phyloP scores from a whole-genome alignment of 2,329 filamentous ascomycete genomes.

The Clonostachys solani region DNA sequence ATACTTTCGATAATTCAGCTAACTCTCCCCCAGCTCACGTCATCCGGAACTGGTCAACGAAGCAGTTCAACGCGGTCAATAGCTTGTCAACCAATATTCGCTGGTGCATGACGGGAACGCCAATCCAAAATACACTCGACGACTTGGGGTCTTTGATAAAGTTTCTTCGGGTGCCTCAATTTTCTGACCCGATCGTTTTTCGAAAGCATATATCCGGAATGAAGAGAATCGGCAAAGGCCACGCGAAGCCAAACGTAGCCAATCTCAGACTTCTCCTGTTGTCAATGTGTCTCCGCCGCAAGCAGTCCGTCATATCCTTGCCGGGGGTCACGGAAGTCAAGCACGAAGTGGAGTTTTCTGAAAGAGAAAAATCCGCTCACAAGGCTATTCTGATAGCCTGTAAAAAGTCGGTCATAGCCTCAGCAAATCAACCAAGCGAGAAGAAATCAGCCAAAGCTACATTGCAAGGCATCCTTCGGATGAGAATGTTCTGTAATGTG shows the following conservation, averaged over 20 bases:
- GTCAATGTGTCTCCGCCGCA: not conserved
- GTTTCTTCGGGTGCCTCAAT: constrained; percentile 6
- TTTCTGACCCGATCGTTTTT: not conserved
- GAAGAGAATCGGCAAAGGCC: constrained; percentile 1
- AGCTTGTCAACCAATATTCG: constrained; percentile 34
- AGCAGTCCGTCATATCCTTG: not conserved
- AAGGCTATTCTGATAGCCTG: not conserved
- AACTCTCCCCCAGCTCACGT: constrained; percentile 31
- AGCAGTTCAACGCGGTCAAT: constrained; percentile 32
- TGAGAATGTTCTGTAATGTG: constrained; percentile 5
- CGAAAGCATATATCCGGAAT: constrained; percentile 1
- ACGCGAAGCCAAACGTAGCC: not conserved
- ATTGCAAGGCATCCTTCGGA: not conserved
- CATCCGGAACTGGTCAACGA: constrained; percentile 35
- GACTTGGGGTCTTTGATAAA: constrained; percentile 28
- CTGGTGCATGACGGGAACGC: constrained; percentile 50
- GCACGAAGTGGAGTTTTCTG: not conserved
- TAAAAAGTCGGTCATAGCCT: constrained; percentile 1
- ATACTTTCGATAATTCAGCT: not conserved
- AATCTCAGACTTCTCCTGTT: not conserved
- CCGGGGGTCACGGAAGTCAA: not conserved
- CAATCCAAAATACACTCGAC: constrained; percentile 47
- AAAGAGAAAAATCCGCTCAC: not conserved
- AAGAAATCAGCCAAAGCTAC: not conserved
- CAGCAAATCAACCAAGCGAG: constrained; percentile 1